Conservation (phyloP, 495 filamentous ascomycete species). For the Annulohypoxylon moriforme region DNA sequence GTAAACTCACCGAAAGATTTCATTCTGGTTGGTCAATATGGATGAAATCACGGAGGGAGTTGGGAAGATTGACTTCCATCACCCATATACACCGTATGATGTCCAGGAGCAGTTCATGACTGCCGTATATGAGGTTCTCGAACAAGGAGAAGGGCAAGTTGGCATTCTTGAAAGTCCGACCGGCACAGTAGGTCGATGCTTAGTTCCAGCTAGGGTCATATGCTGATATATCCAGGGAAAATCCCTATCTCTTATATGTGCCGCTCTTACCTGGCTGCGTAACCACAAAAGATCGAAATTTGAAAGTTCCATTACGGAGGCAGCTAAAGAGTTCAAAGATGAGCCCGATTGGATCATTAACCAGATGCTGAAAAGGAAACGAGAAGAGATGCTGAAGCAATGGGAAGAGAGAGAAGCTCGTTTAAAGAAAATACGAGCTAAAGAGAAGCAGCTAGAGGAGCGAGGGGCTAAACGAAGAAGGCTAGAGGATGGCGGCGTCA, state of each 20-base stretch:
- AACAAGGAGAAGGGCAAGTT: constrained; percentile 78
- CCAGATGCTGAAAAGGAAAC: constrained; percentile 72
- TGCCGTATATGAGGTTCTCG: constrained; percentile 82
- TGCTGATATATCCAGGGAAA: constrained; percentile 73
- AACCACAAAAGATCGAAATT: constrained; percentile 78
- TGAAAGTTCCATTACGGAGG: constrained; percentile 57
- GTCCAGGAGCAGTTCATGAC: constrained; percentile 94
- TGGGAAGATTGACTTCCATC: constrained; percentile 75
- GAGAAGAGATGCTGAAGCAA: constrained; percentile 70
- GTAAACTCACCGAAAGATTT: neutral
- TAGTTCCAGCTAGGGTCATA: neutral
- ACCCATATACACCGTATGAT: constrained; percentile 90
- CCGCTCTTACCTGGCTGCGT: constrained; percentile 91
- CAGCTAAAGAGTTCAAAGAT: constrained; percentile 64
- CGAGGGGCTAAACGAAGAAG: constrained; percentile 52
- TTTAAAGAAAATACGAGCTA: constrained; percentile 73
- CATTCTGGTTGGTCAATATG: constrained; percentile 20
- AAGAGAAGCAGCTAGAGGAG: constrained; percentile 72
- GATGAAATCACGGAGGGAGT: constrained; percentile 39
- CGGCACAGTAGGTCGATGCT: constrained; percentile 65
- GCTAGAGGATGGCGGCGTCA: constrained; percentile 43
- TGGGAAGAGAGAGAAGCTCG: constrained; percentile 77
- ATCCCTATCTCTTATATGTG: constrained; percentile 94
- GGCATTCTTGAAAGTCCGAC: constrained; percentile 96
- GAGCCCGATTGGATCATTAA: constrained; percentile 94